A percentile compares a stretch with the other conserved stretches of the same genome.
phyloP scores from a whole-genome alignment of 2,329 filamentous ascomycete species.

The Talaromyces sp. region DNA sequence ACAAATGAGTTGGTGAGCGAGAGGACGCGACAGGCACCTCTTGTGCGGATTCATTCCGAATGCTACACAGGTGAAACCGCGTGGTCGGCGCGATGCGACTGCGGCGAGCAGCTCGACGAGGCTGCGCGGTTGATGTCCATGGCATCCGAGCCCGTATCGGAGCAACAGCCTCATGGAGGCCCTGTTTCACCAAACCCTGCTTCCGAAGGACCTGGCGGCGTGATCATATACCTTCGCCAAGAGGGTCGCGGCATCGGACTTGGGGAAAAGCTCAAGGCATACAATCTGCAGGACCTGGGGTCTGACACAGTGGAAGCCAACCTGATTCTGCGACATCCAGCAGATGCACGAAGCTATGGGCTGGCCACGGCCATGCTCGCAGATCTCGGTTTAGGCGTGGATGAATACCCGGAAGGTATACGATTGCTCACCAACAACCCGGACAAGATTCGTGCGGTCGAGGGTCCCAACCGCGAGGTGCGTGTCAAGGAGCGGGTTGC shows the following conservation, averaged over 20 bases:
- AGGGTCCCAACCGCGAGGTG: conserved; percentile 83
- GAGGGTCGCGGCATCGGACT: conserved; percentile 94
- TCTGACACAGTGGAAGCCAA: conserved; percentile 98
- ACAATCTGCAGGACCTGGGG: conserved; percentile 93
- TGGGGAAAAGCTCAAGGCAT: conserved; percentile 93
- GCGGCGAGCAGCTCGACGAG: conserved; percentile 95
- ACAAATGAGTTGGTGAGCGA: neutral
- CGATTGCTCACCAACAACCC: conserved; percentile 92
- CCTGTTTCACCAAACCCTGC: conserved; percentile 36
- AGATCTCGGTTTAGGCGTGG: conserved; percentile 67
- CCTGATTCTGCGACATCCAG: conserved; percentile 80
- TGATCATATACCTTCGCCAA: conserved; percentile 92
- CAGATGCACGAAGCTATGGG: conserved; percentile 90
- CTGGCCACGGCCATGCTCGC: conserved; percentile 91
- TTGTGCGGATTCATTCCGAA: conserved; percentile 94
- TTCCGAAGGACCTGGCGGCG: conserved; percentile 58
- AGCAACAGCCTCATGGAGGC: conserved; percentile 13
- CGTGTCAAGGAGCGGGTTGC: conserved; percentile 83
- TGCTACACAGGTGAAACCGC: conserved; percentile 98
- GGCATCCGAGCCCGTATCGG: conserved; percentile 34
- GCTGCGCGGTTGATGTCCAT: conserved; percentile 88
- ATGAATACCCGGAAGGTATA: conserved; percentile 57
- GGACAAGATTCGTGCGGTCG: conserved; percentile 90
- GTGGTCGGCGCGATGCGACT: conserved; percentile 96
- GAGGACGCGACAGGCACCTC: conserved; percentile 45